A percentile compares a stretch with the other conserved stretches of the same genome.
phyloP scores from a whole-genome alignment of 2,329 filamentous ascomycete genomes.

The Pestalotiopsis fici region DNA sequence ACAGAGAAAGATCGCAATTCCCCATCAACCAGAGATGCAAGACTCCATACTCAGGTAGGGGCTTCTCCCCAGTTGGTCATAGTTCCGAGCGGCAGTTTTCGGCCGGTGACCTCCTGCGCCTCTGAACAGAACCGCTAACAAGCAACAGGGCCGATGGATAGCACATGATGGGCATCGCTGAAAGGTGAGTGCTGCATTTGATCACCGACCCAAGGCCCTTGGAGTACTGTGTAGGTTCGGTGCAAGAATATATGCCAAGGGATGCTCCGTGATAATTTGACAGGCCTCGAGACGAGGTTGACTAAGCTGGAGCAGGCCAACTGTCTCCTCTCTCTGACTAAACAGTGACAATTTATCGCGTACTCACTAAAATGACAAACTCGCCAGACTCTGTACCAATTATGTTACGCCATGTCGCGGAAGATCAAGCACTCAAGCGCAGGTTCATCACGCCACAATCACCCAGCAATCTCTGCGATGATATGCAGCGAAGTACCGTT shows the following conservation, averaged over 20 bases:
- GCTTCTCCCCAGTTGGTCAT: background rate
- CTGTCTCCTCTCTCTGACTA: background rate
- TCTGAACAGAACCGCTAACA: background rate
- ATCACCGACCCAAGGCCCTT: no score
- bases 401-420: background rate
- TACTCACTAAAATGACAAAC: background rate
- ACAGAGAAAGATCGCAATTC: conserved; percentile 3
- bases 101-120: background rate
- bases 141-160: background rate
- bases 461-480: background rate
- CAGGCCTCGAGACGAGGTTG: background rate
- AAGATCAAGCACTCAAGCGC: background rate
- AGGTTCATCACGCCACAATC: background rate
- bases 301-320: background rate
- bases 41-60: background rate
- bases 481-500: background rate
- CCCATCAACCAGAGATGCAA: background rate
- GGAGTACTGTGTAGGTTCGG: no score
- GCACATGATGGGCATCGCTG: background rate
- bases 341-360: background rate
- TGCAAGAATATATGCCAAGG: background rate
- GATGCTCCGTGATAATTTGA: background rate
- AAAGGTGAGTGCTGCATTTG: background rate
- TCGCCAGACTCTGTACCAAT: background rate
- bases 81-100: background rate